Evolutionary conservation across 371 early-diverging fungal genomes (phyloP), one percentile per base, ranked within the genome.

Genomic region (Thermomucor indicae-seudaticae): DNA sequence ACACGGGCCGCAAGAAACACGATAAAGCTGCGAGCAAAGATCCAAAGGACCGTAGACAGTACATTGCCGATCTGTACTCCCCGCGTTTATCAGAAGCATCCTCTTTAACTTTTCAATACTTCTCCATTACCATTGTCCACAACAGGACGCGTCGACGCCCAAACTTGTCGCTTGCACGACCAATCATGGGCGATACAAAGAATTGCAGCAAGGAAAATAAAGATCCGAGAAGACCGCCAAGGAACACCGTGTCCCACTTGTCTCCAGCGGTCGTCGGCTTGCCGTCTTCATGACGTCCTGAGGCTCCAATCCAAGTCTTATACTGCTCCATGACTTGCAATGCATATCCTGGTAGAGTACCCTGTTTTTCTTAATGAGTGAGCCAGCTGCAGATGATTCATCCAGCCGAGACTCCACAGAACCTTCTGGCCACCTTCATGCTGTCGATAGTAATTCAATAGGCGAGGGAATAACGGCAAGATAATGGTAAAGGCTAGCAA

Each of bases 401-500:
- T n/a, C n/a, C n/a, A n/a, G n/a, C n/a, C n/a, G n/a, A n/a, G n/a
- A n/a, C n/a, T n/a, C n/a, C n/a, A n/a, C n/a, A n/a, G n/a, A n/a
- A 79, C 80, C 70, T 79, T 64, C 30, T 75, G 57, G 7, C 67
- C 71, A 45, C 64, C 58, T 47, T 78, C 83, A 42, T 73, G 60
- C 16, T 63, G 64, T 20, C 72, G 78, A 59, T 87, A 87, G 43
- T 75, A 81, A 30, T 79, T 73, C 20, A 86, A 55, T 30, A 86
- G 53, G 31, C 85, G 58, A 43, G 98, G 97, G 49, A 92, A 90
- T 28, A 98, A 78, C 12, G 98, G 98, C 30, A 98, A 72, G 64
- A 98, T 97, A 53, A 95, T 88, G 3, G 98, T 98, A 67, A 98
- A 98, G 8, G 97, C 90, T 22, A 98, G 85, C 49, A 98, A 85